These are phyloP conservation scores for Dunaliella primolecta DNA, from an alignment of 139 green algal species.

Conservation along the genomic window DNA sequence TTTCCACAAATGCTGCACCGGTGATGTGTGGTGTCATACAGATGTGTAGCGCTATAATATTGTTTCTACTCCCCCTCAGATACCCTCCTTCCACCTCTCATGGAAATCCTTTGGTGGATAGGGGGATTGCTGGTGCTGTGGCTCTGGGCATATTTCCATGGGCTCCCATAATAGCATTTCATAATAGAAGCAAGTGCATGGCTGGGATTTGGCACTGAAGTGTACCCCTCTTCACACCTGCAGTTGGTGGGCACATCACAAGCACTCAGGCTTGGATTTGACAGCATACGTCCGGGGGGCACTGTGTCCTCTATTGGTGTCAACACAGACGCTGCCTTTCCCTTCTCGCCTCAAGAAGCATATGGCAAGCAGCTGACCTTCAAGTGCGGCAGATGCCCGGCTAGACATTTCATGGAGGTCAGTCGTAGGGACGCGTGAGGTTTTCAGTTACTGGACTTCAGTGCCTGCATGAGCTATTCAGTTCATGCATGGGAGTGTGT, in stretches of 20 bases:
- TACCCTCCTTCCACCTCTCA: too few species aligned
- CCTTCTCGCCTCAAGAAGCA: conserved; percentile 48
- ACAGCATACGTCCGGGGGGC: conserved; percentile 55
- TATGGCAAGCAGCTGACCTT: conserved; percentile 22
- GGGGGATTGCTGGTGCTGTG: too few species aligned
- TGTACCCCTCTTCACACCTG: neutral
- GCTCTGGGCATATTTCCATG: too few species aligned
- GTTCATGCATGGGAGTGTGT: neutral
- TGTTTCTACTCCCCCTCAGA: too few species aligned
- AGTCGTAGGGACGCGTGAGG: neutral
- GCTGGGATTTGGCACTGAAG: too few species aligned
- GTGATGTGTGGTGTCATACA: too few species aligned
- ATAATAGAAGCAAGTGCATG: too few species aligned
- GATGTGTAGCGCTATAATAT: too few species aligned
- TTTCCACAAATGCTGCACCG: too few species aligned
- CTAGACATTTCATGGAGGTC: neutral
- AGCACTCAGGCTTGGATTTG: conserved; percentile 46
- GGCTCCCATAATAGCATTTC: too few species aligned
- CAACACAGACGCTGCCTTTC: conserved; percentile 42
- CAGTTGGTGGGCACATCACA: conserved; percentile 29
- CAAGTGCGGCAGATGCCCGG: neutral
- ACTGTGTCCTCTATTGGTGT: conserved; percentile 43
- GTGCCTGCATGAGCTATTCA: neutral
- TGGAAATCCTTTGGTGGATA: too few species aligned
- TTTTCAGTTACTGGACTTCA: neutral